Percentiles rank a stretch among this genome's conserved stretches.
These are phyloP conservation scores for Carex scoparia DNA, from an alignment of 176 grass and related monocot genomes.

Conservation along the genomic window DNA sequence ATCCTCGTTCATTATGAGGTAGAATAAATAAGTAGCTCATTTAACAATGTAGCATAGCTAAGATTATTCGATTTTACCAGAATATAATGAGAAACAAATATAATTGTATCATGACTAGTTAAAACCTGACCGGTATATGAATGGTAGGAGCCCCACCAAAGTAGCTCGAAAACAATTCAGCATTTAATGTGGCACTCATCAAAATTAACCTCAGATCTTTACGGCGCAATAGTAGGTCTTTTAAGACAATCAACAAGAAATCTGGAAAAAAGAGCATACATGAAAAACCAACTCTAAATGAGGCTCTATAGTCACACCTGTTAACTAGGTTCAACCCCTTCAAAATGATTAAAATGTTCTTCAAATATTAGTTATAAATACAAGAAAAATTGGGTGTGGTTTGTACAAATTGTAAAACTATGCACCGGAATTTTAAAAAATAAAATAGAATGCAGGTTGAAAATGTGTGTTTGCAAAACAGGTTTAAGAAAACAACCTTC, in stretches of 20 bases:
- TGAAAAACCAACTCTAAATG: neutral
- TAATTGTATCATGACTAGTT: neutral
- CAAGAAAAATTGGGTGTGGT: neutral
- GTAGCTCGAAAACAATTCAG: conserved; percentile 93
- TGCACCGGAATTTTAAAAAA: conserved; percentile 44
- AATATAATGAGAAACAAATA: conserved; percentile 3
- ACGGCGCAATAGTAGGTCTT: conserved; percentile 76
- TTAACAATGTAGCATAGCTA: neutral
- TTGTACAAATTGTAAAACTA: neutral
- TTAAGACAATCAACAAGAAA: conserved; percentile 95
- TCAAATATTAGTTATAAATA: neutral
- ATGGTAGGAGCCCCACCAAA: conserved; percentile 88
- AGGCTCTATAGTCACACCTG: neutral
- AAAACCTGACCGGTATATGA: conserved; percentile 80
- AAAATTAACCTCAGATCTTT: conserved; percentile 94
- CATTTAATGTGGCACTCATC: conserved; percentile 98
- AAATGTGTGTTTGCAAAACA: neutral
- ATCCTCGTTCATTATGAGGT: neutral
- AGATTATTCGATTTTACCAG: neutral
- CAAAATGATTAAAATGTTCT: neutral
- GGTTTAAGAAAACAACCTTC: conserved; percentile 55
- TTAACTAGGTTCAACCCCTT: neutral
- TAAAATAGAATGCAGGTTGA: neutral
- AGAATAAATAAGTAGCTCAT: neutral
- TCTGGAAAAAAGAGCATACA: conserved; percentile 44